Percentiles rank a stretch among this genome's conserved stretches.
phyloP scores from a whole-genome alignment of 441 rosid species.

The Eruca vesicaria region DNA sequence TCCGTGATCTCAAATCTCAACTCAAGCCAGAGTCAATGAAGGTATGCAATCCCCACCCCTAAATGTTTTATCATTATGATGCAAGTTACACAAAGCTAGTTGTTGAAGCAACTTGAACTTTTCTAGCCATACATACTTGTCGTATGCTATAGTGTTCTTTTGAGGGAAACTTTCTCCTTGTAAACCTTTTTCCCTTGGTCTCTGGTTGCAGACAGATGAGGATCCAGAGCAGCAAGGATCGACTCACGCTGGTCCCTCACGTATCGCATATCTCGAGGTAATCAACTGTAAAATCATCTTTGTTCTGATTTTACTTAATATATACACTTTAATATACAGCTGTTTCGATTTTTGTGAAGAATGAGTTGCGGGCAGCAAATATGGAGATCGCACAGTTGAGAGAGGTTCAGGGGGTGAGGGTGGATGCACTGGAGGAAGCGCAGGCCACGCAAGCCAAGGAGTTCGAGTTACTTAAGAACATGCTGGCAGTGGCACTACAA shows the following conservation, averaged over 20 bases:
- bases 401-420: not conserved
- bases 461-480: not conserved
- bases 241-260: not conserved
- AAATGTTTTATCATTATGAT: not conserved
- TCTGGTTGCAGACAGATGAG: not conserved
- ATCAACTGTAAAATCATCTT: not conserved
- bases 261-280: not conserved
- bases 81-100: not conserved
- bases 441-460: not conserved
- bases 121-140: not conserved
- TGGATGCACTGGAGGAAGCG: not conserved
- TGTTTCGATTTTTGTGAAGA: not conserved
- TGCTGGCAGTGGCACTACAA: not conserved
- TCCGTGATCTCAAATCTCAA: slow-evolving; percentile 86
- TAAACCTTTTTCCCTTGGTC: not conserved
- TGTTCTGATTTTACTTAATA: not conserved
- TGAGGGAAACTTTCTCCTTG: no score
- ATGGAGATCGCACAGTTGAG: not conserved
- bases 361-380: not conserved
- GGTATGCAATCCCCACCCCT: slow-evolving; percentile 40
- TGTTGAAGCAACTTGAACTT: not conserved
- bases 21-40: slow-evolving; percentile 96
- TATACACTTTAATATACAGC: no score
- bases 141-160: not conserved
- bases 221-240: not conserved